Conservation (phyloP, 225 moss, liverwort and hornwort species). For the Ulota crispa region DNA sequence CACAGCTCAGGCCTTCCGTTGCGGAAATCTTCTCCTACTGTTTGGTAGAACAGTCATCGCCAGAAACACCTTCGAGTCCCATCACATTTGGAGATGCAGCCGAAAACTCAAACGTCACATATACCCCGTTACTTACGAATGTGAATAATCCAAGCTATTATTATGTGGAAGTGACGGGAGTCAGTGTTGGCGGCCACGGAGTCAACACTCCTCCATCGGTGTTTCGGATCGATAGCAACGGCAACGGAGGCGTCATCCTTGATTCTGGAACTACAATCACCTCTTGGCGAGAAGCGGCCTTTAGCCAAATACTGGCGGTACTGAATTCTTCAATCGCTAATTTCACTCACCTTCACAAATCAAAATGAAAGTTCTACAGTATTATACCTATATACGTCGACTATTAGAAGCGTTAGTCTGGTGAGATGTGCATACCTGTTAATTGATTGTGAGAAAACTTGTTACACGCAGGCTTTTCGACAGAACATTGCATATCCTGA, state of each 20-base stretch:
- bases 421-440: neutral
- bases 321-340: neutral
- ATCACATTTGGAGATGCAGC: slow-evolving; percentile 41
- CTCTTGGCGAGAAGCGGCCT: slow-evolving; percentile 27
- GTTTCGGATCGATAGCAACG: slow-evolving; percentile 24
- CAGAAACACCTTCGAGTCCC: slow-evolving; percentile 23
- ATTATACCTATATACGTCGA: neutral
- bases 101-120: slow-evolving; percentile 16
- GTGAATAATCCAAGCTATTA: slow-evolving; percentile 31
- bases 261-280: slow-evolving; percentile 56
- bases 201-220: slow-evolving; percentile 28
- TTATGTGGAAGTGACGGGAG: slow-evolving; percentile 33
- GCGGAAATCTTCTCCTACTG: slow-evolving; percentile 50
- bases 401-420: neutral
- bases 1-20: slow-evolving; percentile 35
- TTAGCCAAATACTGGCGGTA: slow-evolving; percentile 33
- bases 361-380: neutral
- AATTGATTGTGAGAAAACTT: neutral
- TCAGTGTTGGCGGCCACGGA: slow-evolving; percentile 21
- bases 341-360: neutral
- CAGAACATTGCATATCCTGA: slow-evolving; percentile 33
- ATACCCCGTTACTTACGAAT: slow-evolving; percentile 40
- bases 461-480: slow-evolving; percentile 29
- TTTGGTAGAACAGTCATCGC: slow-evolving; percentile 19
- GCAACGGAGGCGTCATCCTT: slow-evolving; percentile 44